A percentile compares a stretch with the other conserved stretches of the same genome.
Evolutionary conservation across 192 early-diverging fungal genomes (phyloP).

Genomic region (Umbelopsis vinacea): DNA sequence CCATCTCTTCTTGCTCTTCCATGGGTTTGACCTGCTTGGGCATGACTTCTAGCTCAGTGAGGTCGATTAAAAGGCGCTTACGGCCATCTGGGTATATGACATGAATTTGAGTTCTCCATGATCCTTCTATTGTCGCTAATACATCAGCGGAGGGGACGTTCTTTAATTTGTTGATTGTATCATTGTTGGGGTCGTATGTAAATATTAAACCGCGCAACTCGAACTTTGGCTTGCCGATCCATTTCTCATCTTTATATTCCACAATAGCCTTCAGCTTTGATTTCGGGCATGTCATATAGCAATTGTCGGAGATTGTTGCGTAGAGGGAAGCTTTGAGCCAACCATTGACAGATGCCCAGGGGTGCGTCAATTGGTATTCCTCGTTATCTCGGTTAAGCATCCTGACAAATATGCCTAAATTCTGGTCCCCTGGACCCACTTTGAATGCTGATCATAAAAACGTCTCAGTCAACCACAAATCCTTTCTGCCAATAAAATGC

Average conservation of each 20-base stretch:
- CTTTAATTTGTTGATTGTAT: slow-evolving; percentile 49
- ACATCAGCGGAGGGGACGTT: slow-evolving; percentile 59
- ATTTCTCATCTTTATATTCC: slow-evolving; percentile 78
- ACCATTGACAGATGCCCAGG: slow-evolving; percentile 67
- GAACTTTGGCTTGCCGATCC: slow-evolving; percentile 69
- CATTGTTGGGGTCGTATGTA: slow-evolving; percentile 57
- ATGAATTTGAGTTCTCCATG: slow-evolving; percentile 67
- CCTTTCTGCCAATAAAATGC: background rate
- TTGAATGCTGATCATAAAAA: slow-evolving; percentile 51
- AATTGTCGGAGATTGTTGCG: slow-evolving; percentile 61
- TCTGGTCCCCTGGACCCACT: slow-evolving; percentile 65
- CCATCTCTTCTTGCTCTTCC: slow-evolving; percentile 63
- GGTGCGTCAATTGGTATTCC: slow-evolving; percentile 68
- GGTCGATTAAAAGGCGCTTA: slow-evolving; percentile 56
- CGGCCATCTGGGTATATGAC: slow-evolving; percentile 27
- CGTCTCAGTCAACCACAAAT: background rate
- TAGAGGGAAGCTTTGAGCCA: slow-evolving; percentile 70
- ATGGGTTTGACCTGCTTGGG: slow-evolving; percentile 59
- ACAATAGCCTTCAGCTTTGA: slow-evolving; percentile 64
- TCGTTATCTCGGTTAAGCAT: slow-evolving; percentile 62
- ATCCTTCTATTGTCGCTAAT: slow-evolving; percentile 63
- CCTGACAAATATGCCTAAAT: slow-evolving; percentile 69
- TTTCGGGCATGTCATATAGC: slow-evolving; percentile 65
- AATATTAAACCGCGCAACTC: slow-evolving; percentile 72
- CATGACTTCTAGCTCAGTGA: slow-evolving; percentile 49